These are phyloP conservation scores for Pichia sp. DNA, from an alignment of 1,139 yeast species.

Conservation along the genomic window DNA sequence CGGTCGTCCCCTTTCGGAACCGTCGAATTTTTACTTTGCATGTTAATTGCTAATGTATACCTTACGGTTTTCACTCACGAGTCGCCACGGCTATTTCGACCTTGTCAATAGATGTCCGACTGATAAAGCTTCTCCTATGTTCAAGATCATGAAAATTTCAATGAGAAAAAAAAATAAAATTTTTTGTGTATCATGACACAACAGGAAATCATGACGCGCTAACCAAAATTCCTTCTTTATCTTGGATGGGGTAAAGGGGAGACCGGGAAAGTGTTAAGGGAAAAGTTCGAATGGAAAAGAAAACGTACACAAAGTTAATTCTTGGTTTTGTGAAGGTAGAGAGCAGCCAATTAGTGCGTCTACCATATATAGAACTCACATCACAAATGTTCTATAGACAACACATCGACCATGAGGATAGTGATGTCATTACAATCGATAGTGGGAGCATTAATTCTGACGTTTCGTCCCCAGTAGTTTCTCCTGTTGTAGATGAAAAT, in stretches of 20 bases:
- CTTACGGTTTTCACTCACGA: background rate
- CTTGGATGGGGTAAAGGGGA: background rate
- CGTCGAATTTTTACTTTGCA: background rate
- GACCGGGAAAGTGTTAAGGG: background rate
- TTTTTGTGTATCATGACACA: background rate
- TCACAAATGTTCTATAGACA: background rate
- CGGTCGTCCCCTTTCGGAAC: background rate
- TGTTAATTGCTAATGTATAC: background rate
- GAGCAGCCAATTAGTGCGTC: background rate
- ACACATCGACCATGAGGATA: constrained; percentile 3
- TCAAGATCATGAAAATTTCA: background rate
- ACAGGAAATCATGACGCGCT: background rate
- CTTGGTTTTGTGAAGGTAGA: background rate
- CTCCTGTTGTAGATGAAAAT: constrained; percentile 9
- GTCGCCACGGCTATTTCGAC: too few relatives aligned
- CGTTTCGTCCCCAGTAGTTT: background rate
- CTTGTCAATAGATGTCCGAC: too few relatives aligned
- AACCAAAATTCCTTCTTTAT: background rate
- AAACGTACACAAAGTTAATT: background rate
- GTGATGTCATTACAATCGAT: constrained; percentile 3
- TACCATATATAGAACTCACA: background rate
- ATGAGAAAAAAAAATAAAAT: background rate
- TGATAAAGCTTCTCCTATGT: too few relatives aligned
- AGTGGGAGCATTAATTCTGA: constrained; percentile 7
- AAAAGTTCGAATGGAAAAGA: too few relatives aligned